A percentile compares a stretch with the other conserved stretches of the same genome.
phyloP scores from a whole-genome alignment of 2,329 filamentous ascomycete species.

The Pseudopyricularia javanii region DNA sequence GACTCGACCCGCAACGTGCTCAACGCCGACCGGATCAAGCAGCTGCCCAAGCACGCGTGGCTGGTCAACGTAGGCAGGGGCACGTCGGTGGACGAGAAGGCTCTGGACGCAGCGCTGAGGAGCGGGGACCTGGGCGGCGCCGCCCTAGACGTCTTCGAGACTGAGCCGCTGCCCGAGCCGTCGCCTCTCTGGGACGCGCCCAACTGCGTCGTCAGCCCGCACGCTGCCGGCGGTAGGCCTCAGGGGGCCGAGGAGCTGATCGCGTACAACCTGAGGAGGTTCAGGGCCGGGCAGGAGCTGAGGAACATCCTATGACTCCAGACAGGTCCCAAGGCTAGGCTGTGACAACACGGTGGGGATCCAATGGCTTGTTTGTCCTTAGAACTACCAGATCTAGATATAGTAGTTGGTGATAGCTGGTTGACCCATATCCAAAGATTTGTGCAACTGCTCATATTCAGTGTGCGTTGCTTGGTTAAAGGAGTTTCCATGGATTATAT shows the following conservation, averaged over 20 bases:
- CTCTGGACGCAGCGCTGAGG: constrained; percentile 31
- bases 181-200: constrained; percentile 12
- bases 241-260: constrained; percentile 48
- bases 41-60: constrained; percentile 25
- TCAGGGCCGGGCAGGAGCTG: constrained; percentile 44
- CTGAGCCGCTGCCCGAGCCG: constrained; percentile 9
- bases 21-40: constrained; percentile 22
- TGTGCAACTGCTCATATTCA: too few species aligned
- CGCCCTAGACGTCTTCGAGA: constrained; percentile 34
- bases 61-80: constrained; percentile 36
- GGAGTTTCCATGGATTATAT: too few species aligned
- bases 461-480: background rate
- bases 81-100: constrained; percentile 34
- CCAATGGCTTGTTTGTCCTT: background rate
- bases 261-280: constrained; percentile 46
- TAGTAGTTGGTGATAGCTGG: too few species aligned
- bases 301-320: constrained; percentile 29
- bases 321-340: background rate
- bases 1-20: constrained; percentile 25
- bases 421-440: too few species aligned
- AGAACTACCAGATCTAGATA: too few species aligned
- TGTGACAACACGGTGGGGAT: background rate
- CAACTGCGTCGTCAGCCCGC: constrained; percentile 12
- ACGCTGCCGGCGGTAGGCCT: constrained; percentile 45
- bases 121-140: constrained; percentile 31